A percentile compares a stretch with the other conserved stretches of the same genome.
These are phyloP conservation scores for Salicornia ramosissima DNA, from an alignment of 148 eudicot genomes.

Conservation along the genomic window DNA sequence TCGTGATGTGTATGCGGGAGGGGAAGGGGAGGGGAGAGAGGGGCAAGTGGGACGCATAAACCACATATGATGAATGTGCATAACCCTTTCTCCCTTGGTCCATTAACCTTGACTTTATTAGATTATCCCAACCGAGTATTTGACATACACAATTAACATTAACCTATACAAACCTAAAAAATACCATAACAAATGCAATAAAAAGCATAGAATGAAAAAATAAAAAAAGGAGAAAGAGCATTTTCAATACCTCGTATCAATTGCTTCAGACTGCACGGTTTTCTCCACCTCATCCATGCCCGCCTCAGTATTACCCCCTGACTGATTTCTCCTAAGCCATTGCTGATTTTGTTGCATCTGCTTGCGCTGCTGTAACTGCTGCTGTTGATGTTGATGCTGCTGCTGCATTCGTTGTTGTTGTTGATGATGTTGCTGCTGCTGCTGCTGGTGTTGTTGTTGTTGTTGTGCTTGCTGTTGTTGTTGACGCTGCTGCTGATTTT, in stretches of 20 bases:
- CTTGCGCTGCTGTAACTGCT: constrained; percentile 17
- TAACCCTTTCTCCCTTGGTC: background rate
- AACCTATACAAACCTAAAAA: too few species aligned
- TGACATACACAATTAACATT: too few species aligned
- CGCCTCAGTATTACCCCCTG: constrained; percentile 29
- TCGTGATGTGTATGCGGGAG: too few species aligned
- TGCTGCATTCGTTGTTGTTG: constrained; percentile 25
- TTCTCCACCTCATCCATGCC: constrained; percentile 61
- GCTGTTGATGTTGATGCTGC: constrained; percentile 20
- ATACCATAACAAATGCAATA: background rate
- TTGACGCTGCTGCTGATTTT: constrained; percentile 27
- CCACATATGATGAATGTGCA: too few species aligned
- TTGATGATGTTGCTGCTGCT: constrained; percentile 32
- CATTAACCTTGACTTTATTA: too few species aligned
- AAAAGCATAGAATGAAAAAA: background rate
- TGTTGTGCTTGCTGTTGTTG: constrained; percentile 41
- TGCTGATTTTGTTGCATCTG: constrained; percentile 37
- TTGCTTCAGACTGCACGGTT: constrained; percentile 68
- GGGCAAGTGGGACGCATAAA: background rate
- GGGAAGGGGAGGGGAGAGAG: background rate
- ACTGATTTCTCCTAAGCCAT: constrained; percentile 65
- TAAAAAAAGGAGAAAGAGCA: background rate
- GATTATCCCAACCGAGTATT: too few species aligned
- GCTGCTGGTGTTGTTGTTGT: constrained; percentile 36
- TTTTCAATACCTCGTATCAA: constrained; percentile 44